Evolutionary conservation across 2,329 filamentous ascomycete species (phyloP), one percentile per base, ranked within the genome.

Genomic region (Simplicillium sp.): DNA sequence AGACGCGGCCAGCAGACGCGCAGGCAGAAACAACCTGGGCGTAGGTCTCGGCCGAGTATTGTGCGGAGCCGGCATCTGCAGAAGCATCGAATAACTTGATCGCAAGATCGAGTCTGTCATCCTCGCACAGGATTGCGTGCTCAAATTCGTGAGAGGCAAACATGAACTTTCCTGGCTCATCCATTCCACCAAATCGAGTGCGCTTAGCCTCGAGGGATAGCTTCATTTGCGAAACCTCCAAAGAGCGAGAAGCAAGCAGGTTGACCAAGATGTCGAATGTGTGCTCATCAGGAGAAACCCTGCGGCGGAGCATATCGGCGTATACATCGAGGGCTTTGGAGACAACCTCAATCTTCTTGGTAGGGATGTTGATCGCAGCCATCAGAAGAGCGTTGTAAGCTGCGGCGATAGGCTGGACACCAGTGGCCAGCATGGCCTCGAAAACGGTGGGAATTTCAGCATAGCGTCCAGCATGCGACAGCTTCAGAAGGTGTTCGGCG

Each of bases 281-380:
- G 43, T 84, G 77, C 40, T 81, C 80, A 58, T 96, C 83, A 7
- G 90, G 89, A 15, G 75, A 67, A 17, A 97, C 82, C 51, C 82
- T 83, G 48, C 89, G 84, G 49, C 83, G 80, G 51, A 95, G 79
- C 92, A 98, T 97, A 58, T 97, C 89, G 13, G 88, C 84, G 61
- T 97, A 98, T 39, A 98, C 85, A 65, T 95, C 89, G 39, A 97
- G 73, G 5, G 87, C 88, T 67, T 94, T 94, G 46, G 87, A 83
- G 12, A 94, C 86, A 39, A 92, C 80, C 64, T 94, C 84, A 40
- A 84, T 83, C 61, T 82, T 84, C 59, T 86, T 82, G 17, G 73
- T 71, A 7, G 89, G 86, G 14, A 96, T 75, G 50, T 87, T 75
- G 46, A 96, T 87, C 12, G 88, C 88, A 6, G 92, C 87, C 52